These are phyloP conservation scores for Primulina eburnea DNA, from an alignment of 257 asterid species.

Conservation along the genomic window DNA sequence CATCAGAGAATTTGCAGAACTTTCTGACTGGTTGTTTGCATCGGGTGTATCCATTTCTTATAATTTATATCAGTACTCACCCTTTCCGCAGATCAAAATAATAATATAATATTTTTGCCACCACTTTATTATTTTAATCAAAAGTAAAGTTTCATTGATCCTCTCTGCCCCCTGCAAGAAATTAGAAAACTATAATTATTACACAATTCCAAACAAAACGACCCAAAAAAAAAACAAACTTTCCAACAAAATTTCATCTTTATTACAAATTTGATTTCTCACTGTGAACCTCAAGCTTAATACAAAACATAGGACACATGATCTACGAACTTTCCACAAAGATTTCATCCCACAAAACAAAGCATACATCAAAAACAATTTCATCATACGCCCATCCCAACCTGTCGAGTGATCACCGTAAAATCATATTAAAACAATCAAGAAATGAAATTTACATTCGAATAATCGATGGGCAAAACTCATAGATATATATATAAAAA, in stretches of 20 bases:
- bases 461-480: background rate
- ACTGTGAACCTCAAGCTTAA: background rate
- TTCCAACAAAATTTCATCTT: background rate
- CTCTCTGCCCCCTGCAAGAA: slow-evolving; percentile 11
- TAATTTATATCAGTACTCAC: background rate
- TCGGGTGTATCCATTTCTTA: slow-evolving; percentile 30
- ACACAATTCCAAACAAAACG: background rate
- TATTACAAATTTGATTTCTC: background rate
- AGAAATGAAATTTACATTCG: background rate
- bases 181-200: background rate
- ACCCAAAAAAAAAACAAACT: too few relatives aligned
- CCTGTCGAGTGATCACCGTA: too few relatives aligned
- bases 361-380: background rate
- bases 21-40: background rate
- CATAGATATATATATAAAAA: too few relatives aligned
- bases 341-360: background rate
- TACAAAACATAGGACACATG: background rate
- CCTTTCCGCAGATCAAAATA: background rate
- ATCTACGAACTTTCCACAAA: background rate
- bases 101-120: background rate
- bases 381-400: background rate
- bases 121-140: background rate
- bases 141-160: slow-evolving; percentile 3
- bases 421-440: too few relatives aligned
- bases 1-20: slow-evolving; percentile 29